Evolutionary conservation across 495 filamentous ascomycete genomes (phyloP).

Genomic region (Clavariopsis aquatica): DNA sequence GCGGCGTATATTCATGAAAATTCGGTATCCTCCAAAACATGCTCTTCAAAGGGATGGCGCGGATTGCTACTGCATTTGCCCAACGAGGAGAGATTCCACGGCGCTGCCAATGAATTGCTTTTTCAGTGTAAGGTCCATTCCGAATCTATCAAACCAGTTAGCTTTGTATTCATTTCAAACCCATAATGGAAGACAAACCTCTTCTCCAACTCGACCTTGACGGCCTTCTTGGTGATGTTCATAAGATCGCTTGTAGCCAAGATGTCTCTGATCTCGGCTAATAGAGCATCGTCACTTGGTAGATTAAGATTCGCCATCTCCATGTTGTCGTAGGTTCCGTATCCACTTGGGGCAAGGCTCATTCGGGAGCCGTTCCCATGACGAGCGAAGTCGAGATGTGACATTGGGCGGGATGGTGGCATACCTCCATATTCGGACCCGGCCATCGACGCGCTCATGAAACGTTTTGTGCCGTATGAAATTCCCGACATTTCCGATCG

Average conservation of each 20-base stretch:
- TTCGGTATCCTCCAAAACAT: neutral
- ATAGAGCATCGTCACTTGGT: slow-evolving; percentile 83
- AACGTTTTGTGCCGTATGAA: slow-evolving; percentile 86
- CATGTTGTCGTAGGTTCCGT: slow-evolving; percentile 52
- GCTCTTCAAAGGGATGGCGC: neutral
- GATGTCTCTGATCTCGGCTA: slow-evolving; percentile 93
- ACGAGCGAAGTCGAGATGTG: slow-evolving; percentile 64
- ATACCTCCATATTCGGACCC: slow-evolving; percentile 62
- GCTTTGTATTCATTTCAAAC: neutral
- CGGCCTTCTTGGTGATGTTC: slow-evolving; percentile 97
- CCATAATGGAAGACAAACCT: slow-evolving; percentile 55
- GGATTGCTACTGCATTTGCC: slow-evolving; percentile 14
- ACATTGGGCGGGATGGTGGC: slow-evolving; percentile 66
- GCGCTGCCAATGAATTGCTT: slow-evolving; percentile 36
- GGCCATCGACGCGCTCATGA: slow-evolving; percentile 47
- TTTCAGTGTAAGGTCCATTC: slow-evolving; percentile 35
- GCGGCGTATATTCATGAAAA: slow-evolving; percentile 7
- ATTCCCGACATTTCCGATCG: slow-evolving; percentile 88
- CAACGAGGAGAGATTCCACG: slow-evolving; percentile 32
- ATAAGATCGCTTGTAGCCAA: slow-evolving; percentile 89
- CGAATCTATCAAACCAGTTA: slow-evolving; percentile 28
- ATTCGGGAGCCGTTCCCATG: slow-evolving; percentile 62
- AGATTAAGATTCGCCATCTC: slow-evolving; percentile 73
- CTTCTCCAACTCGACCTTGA: slow-evolving; percentile 89
- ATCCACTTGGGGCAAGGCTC: slow-evolving; percentile 67